A percentile compares a stretch with the other conserved stretches of the same genome.
Evolutionary conservation across 2,329 filamentous ascomycete species (phyloP).

Genomic region (Botrytis porri): DNA sequence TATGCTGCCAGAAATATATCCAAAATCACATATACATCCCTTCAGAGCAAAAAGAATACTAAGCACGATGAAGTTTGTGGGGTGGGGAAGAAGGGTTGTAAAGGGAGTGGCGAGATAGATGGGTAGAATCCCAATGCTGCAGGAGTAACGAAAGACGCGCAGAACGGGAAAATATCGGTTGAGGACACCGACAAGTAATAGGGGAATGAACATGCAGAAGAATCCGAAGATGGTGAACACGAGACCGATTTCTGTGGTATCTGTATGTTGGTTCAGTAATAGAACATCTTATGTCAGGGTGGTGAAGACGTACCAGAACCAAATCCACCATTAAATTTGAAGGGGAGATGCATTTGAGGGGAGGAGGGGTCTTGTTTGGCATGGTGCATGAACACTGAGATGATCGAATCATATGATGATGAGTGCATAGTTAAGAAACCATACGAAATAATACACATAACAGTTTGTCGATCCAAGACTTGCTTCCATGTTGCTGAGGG

Average conservation of each 20-base stretch:
- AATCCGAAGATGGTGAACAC: constrained; percentile 15
- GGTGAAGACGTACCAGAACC: background rate
- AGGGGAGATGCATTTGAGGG: background rate
- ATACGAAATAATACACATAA: constrained; percentile 9
- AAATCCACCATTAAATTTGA: constrained; percentile 10
- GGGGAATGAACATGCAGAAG: constrained; percentile 4
- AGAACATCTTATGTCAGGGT: background rate
- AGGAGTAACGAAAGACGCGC: background rate
- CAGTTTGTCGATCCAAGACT: constrained; percentile 2
- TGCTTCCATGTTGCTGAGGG: background rate
- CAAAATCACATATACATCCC: constrained; percentile 7
- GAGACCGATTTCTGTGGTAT: constrained; percentile 5
- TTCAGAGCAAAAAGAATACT: background rate
- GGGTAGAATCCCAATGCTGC: background rate
- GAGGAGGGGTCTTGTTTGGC: background rate
- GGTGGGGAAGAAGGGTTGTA: background rate
- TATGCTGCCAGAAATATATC: background rate
- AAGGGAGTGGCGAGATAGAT: constrained; percentile 14
- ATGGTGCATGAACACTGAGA: background rate
- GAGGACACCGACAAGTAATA: background rate
- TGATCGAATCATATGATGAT: constrained; percentile 1
- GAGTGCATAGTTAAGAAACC: background rate
- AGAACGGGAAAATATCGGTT: background rate
- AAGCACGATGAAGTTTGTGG: background rate
- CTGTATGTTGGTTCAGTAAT: background rate